Conservation (phyloP, 805 yeast species). For the Tetrapisispora fleetii region DNA sequence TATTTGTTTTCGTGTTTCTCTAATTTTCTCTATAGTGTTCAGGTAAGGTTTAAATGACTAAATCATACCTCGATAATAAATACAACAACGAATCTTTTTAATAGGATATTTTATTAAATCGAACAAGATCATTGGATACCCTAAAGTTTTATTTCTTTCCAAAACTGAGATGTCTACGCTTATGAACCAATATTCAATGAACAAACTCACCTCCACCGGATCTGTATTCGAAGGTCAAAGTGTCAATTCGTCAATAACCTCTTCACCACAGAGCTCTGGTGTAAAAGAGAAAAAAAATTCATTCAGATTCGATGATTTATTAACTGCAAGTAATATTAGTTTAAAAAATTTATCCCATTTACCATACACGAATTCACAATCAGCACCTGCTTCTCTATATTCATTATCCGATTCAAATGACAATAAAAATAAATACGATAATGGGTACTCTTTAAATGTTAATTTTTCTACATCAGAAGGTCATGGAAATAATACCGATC, state of each 20-base stretch:
- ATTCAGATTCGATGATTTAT: slow-evolving; percentile 4
- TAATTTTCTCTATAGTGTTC: no score
- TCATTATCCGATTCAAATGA: not conserved
- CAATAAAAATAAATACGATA: not conserved
- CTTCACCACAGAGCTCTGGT: not conserved
- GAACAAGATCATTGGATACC: not conserved
- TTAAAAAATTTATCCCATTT: not conserved
- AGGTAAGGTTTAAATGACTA: no score
- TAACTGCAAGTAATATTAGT: not conserved
- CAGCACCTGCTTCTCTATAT: slow-evolving; percentile 28
- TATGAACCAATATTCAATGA: not conserved
- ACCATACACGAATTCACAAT: slow-evolving; percentile 16
- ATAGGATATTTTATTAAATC: no score
- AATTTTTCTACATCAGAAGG: not conserved
- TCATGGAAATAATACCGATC: slow-evolving; percentile 1
- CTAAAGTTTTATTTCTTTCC: not conserved
- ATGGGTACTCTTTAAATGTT: not conserved
- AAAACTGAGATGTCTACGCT: not conserved
- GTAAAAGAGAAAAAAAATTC: not conserved
- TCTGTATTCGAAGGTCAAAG: not conserved
- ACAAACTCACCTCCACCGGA: slow-evolving; percentile 1
- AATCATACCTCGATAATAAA: no score
- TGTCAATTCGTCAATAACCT: not conserved
- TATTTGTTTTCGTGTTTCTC: no score
- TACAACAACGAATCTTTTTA: no score